Evolutionary conservation across 2,329 filamentous ascomycete species (phyloP).

Genomic region (Gaeumannomyces tritici): DNA sequence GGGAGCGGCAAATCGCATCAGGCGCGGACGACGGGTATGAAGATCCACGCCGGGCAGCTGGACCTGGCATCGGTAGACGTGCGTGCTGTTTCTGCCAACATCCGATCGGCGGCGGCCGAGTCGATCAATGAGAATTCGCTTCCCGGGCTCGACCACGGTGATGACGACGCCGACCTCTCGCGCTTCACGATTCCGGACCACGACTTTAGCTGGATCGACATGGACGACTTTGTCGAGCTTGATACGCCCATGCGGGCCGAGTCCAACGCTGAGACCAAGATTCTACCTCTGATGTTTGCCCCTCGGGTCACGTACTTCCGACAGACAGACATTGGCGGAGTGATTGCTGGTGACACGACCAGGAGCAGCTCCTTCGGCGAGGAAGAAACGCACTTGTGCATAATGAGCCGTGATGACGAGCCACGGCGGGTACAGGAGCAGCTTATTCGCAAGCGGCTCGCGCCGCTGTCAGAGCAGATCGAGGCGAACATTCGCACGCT

Average conservation of each 20-base stretch:
- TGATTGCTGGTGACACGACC: conserved; percentile 70
- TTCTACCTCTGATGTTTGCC: conserved; percentile 81
- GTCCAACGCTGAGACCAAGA: conserved; percentile 85
- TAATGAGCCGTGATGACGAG: conserved; percentile 87
- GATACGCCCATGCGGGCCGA: conserved; percentile 93
- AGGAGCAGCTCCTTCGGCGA: conserved; percentile 84
- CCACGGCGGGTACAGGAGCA: conserved; percentile 81
- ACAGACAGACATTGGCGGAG: conserved; percentile 83
- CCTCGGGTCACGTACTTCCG: conserved; percentile 97
- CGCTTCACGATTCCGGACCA: conserved; percentile 93
- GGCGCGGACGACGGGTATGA: conserved; percentile 82
- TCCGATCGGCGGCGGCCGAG: conserved; percentile 69
- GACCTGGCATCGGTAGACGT: conserved; percentile 89
- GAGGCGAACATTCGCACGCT: conserved; percentile 62
- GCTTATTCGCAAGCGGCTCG: conserved; percentile 71
- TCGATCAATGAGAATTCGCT: conserved; percentile 56
- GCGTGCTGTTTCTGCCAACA: conserved; percentile 83
- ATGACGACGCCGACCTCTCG: conserved; percentile 61
- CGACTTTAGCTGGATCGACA: conserved; percentile 94
- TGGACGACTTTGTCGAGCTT: conserved; percentile 98
- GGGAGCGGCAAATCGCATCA: conserved; percentile 55
- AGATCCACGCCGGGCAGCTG: conserved; percentile 88
- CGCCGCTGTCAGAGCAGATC: conserved; percentile 71
- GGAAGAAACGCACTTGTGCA: conserved; percentile 88
- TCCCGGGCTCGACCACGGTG: conserved; percentile 36